A percentile compares a stretch with the other conserved stretches of the same genome.
Evolutionary conservation across 345 rosid genomes (phyloP).

Genomic region (Murraya paniculata): DNA sequence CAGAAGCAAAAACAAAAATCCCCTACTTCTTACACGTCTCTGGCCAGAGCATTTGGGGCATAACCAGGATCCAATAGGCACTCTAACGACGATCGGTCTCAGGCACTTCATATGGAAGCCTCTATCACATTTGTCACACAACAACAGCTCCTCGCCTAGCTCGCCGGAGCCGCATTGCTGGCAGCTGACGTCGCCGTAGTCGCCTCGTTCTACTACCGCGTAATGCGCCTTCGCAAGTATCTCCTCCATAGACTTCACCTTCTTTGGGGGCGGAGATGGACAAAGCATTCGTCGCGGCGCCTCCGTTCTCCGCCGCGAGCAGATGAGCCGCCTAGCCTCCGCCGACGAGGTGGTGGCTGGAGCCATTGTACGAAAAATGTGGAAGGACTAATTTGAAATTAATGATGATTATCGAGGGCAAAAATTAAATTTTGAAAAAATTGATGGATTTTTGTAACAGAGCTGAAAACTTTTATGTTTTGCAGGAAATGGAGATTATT

Average conservation of each 20-base stretch:
- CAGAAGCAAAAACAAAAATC: slow-evolving; percentile 2
- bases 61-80: slow-evolving; percentile 81
- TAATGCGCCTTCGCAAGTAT: slow-evolving; percentile 47
- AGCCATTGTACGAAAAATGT: slow-evolving; percentile 20
- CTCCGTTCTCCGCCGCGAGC: slow-evolving; percentile 46
- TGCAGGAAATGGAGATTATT: background rate
- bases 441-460: background rate
- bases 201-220: slow-evolving; percentile 40
- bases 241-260: slow-evolving; percentile 51
- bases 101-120: slow-evolving; percentile 93
- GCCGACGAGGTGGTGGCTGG: slow-evolving; percentile 35
- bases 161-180: slow-evolving; percentile 79
- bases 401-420: slow-evolving; percentile 9
- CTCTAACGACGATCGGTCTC: slow-evolving; percentile 74
- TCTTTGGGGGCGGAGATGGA: slow-evolving; percentile 46
- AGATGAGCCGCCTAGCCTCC: slow-evolving; percentile 36
- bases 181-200: slow-evolving; percentile 51
- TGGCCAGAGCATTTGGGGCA: slow-evolving; percentile 69
- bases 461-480: background rate
- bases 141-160: slow-evolving; percentile 60
- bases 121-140: slow-evolving; percentile 80
- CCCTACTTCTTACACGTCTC: slow-evolving; percentile 83
- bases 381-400: background rate
- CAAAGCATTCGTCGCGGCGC: slow-evolving; percentile 41
- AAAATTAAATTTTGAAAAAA: background rate